Evolutionary conservation across 140 eudicot genomes (phyloP), one percentile per base, ranked within the genome.

Genomic region (Oenanthe javanica): DNA sequence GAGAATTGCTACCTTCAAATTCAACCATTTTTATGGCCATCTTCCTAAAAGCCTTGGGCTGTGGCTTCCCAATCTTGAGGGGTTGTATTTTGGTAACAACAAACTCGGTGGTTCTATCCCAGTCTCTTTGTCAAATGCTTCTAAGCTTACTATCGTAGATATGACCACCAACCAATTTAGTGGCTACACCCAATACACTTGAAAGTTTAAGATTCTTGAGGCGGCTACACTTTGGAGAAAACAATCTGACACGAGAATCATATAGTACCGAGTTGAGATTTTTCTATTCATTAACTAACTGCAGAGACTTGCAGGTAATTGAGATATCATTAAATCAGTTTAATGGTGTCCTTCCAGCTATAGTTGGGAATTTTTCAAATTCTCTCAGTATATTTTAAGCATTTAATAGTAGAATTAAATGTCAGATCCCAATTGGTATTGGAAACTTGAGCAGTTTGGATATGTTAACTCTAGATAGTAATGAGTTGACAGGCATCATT

Each of bases 301-400:
- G 87, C 48, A 79, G 72, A 61, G 43, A 78, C 9, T 79, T 89
- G 84, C 31, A 77, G 23, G n/a, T 2, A 0, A 13, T 86, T 40
- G 69, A 31, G 2, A 46, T 89, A 14, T 69, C 87, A 0, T 0
- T 10, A 3, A 89, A 89, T 77, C 89, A 78, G 6, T 57, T 87
- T 4, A 80, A 81, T 2, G 88, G 85, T 4, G 12, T 57, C 72
- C 91, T 85, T 76, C 91, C 88, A 0, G 43, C 61, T 76, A 79
- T 89, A 14, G 7, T 87, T 10, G 91, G 89, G 23, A 89, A 89
- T 79, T 76, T 87, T 9, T 85, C 91, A 1, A 54, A 69, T n/a
- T 77, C 82, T 31, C 82, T 89, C 2, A 23, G 27, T 16, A 0
- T 10, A 4, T 80, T 89, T 64, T 19, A 21, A 27, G 91, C 90